Evolutionary conservation across 345 rosid genomes (phyloP), one percentile per base, ranked within the genome.

Genomic region (Gossypium sturtianum): DNA sequence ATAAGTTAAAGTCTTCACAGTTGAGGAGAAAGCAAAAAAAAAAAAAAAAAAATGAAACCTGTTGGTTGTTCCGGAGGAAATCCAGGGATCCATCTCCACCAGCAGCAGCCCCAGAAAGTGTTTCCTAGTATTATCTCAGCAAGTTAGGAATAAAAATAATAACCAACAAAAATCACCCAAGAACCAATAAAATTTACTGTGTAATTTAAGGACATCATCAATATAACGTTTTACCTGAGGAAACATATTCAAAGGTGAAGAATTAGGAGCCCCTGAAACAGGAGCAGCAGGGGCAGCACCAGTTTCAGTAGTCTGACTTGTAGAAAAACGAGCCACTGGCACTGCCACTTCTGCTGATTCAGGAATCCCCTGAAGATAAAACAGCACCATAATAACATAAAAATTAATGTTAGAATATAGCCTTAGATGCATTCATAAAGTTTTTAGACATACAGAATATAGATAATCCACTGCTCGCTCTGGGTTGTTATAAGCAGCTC

Each of bases 381-480:
- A 74, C 49, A 78, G 13, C 43, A 73, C 83, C 66, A 89, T 61
- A 60, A 7, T 44, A 59, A 48, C 59, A 77, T 67, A 53, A 54
- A 53, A 38, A 22, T 51, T 51, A 49, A 66, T 57, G 4, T 19
- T 54, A 34, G 22, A 19, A 71, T 38, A 15, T 7, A 67, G 53
- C 41, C 20, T 41, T 34, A 70, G 10, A 71, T 45, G 64, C 5
- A 66, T 57, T 44, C 27, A 58, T 29, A 56, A 72, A 49, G 29
- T 51, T 69, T 34, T 38, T 49, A 34, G 66, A 66, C 88, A 66
- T 89, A 95, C 99, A 66, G 97, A 86, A 79, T 93, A 95, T 22
- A 95, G 79, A 82, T 95, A 95, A 83, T 95, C 99, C 77, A 95
- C 97, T n/a, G 99, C 99, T 74, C 99, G 83, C 86, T 93, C 99